These are phyloP conservation scores for Populus hybrid DNA, from an alignment of 441 rosid species.

Conservation along the genomic window DNA sequence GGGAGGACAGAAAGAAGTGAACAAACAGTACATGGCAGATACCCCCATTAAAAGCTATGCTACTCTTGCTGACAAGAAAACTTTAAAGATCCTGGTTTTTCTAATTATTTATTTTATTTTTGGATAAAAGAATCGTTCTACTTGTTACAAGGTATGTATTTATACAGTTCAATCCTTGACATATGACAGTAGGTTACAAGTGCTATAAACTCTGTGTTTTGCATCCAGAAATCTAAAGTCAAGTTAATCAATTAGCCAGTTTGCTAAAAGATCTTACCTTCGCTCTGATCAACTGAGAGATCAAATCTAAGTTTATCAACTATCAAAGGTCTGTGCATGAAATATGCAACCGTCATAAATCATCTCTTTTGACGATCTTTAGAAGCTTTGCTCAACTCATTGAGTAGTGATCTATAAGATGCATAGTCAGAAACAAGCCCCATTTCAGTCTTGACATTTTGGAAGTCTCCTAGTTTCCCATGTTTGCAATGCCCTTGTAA, in stretches of 20 bases:
- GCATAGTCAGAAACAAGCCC: constrained; percentile 68
- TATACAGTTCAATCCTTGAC: background rate
- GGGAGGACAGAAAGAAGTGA: background rate
- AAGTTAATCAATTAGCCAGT: background rate
- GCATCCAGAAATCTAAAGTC: background rate
- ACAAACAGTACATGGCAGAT: background rate
- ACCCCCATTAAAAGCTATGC: background rate
- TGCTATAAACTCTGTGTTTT: background rate
- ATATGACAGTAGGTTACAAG: background rate
- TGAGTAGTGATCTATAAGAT: constrained; percentile 49
- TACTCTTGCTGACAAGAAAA: background rate
- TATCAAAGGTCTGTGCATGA: background rate
- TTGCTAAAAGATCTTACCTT: background rate
- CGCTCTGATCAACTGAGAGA: background rate
- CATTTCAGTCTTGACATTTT: constrained; percentile 46
- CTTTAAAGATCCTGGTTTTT: background rate
- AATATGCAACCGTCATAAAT: constrained; percentile 5
- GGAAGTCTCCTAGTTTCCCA: constrained; percentile 33
- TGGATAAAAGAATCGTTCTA: background rate
- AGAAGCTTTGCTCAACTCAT: constrained; percentile 37
- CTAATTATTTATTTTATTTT: no score
- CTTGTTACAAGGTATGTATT: background rate
- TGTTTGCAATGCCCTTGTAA: constrained; percentile 66
- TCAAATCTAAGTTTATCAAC: background rate
- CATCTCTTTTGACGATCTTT: constrained; percentile 40